Evolutionary conservation across 1,284 basidiomycete genomes (phyloP).

Genomic region (Entoloma clypeatum): DNA sequence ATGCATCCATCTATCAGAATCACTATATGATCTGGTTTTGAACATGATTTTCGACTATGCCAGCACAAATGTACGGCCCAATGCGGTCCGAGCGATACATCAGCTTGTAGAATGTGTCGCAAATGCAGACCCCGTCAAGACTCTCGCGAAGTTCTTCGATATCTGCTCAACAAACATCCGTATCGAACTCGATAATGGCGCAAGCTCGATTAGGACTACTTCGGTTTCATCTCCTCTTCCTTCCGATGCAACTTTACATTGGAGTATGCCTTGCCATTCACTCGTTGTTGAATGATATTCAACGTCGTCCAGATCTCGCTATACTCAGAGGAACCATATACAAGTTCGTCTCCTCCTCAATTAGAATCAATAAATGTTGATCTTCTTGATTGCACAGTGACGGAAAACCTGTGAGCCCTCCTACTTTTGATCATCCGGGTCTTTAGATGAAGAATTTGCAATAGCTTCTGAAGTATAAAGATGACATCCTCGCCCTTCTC

Average conservation of each 20-base stretch:
- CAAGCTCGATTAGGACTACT: slow-evolving; percentile 81
- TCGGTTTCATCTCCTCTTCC: slow-evolving; percentile 69
- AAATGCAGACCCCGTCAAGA: slow-evolving; percentile 75
- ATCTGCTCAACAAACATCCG: slow-evolving; percentile 73
- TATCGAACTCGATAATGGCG: slow-evolving; percentile 80
- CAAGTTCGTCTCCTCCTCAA: slow-evolving; percentile 45
- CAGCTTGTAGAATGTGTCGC: slow-evolving; percentile 85
- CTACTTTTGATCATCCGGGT: neutral
- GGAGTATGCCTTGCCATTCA: slow-evolving; percentile 53
- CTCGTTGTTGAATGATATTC: neutral
- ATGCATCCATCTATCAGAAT: slow-evolving; percentile 79
- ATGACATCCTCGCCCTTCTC: slow-evolving; percentile 64
- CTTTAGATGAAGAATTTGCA: slow-evolving; percentile 11
- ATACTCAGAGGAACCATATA: slow-evolving; percentile 66
- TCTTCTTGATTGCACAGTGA: slow-evolving; percentile 40
- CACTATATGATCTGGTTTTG: slow-evolving; percentile 77
- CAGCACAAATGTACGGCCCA: slow-evolving; percentile 75
- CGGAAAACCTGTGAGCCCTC: slow-evolving; percentile 50
- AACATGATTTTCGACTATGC: slow-evolving; percentile 80
- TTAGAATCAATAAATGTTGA: slow-evolving; percentile 2
- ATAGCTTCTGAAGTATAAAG: slow-evolving; percentile 62
- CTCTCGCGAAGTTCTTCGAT: slow-evolving; percentile 72
- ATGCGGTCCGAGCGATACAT: slow-evolving; percentile 84
- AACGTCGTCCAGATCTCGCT: slow-evolving; percentile 49
- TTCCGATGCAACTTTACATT: slow-evolving; percentile 86